These are phyloP conservation scores for Fusarium agapanthi DNA, from an alignment of 2,329 filamentous ascomycete species.

Conservation along the genomic window DNA sequence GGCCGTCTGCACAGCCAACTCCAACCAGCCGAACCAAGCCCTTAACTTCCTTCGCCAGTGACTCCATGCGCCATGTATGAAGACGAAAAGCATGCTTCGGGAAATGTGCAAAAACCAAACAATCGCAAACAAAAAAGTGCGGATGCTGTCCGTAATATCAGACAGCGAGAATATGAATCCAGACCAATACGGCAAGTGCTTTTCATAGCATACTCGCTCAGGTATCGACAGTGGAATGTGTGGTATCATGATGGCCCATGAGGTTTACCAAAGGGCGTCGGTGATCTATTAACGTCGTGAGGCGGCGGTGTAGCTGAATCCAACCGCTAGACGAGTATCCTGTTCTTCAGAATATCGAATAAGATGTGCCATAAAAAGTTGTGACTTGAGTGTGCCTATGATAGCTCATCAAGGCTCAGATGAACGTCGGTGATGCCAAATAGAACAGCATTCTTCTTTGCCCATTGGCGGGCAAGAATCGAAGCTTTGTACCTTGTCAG, in stretches of 20 bases:
- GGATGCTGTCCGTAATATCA: conserved; percentile 37
- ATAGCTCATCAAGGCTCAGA: conserved; percentile 60
- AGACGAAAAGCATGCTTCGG: conserved; percentile 48
- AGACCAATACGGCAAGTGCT: conserved; percentile 31
- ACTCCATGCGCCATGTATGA: conserved; percentile 55
- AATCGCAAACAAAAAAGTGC: conserved; percentile 39
- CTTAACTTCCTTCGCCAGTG: conserved; percentile 47
- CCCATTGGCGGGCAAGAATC: conserved; percentile 91
- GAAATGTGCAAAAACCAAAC: conserved; percentile 48
- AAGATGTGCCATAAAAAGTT: conserved; percentile 16
- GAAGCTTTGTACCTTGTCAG: conserved; percentile 68
- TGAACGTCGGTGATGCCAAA: conserved; percentile 64
- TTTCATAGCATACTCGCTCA: conserved; percentile 19
- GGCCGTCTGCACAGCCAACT: conserved; percentile 47
- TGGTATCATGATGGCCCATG: conserved; percentile 38
- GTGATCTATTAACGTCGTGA: conserved; percentile 49
- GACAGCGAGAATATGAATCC: conserved; percentile 44
- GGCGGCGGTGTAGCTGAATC: conserved; percentile 42
- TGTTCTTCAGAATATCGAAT: conserved; percentile 35
- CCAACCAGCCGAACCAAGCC: conserved; percentile 50
- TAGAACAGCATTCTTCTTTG: conserved; percentile 76
- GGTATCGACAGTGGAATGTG: conserved; percentile 27
- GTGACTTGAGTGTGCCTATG: conserved; percentile 35
- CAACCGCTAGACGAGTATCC: conserved; percentile 45
- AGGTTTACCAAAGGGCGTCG: conserved; percentile 34